A percentile compares a stretch with the other conserved stretches of the same genome.
phyloP scores from a whole-genome alignment of 2,329 filamentous ascomycete species.

The Neopestalotiopsis sp. region DNA sequence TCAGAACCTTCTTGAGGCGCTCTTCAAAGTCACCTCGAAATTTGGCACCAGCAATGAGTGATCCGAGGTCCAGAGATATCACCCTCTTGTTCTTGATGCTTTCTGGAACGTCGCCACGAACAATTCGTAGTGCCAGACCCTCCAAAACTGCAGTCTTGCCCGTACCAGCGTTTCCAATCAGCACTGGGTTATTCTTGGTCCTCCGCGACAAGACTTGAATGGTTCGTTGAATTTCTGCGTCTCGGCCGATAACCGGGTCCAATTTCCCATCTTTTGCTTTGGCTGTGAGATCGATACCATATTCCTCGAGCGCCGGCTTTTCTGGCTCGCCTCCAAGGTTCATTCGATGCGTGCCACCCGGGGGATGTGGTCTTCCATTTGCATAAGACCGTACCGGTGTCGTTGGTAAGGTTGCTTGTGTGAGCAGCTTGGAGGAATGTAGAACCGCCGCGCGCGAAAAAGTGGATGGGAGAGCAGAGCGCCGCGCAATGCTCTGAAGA shows the following conservation, averaged over 20 bases:
- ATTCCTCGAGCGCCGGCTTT: slow-evolving; percentile 90
- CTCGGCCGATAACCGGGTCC: slow-evolving; percentile 93
- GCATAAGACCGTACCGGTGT: slow-evolving; percentile 59
- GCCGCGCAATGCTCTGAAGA: slow-evolving; percentile 29
- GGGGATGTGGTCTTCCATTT: slow-evolving; percentile 81
- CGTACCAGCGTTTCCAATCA: slow-evolving; percentile 91
- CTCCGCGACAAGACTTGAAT: slow-evolving; percentile 92
- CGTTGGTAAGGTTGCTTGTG: slow-evolving; percentile 27
- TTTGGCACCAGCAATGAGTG: slow-evolving; percentile 93
- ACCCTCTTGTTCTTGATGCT: slow-evolving; percentile 95
- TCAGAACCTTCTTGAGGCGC: slow-evolving; percentile 85
- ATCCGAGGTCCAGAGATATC: slow-evolving; percentile 85
- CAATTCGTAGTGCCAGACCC: slow-evolving; percentile 87
- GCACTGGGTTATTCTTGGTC: slow-evolving; percentile 94
- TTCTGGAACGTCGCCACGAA: slow-evolving; percentile 91
- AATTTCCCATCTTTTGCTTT: slow-evolving; percentile 87
- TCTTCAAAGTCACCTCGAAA: slow-evolving; percentile 97
- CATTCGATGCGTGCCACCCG: slow-evolving; percentile 94
- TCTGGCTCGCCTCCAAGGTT: slow-evolving; percentile 76
- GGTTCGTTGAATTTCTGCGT: slow-evolving; percentile 88
- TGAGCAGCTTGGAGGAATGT: slow-evolving; percentile 23
- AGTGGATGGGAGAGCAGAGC: slow-evolving; percentile 27
- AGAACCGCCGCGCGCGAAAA: slow-evolving; percentile 31
- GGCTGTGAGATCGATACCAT: slow-evolving; percentile 87
- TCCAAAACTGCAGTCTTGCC: slow-evolving; percentile 95